Percentiles rank a stretch among this genome's conserved stretches.
Conservation (phyloP, 176 grass and related monocot species). For the Aegilops sharonensis region DNA sequence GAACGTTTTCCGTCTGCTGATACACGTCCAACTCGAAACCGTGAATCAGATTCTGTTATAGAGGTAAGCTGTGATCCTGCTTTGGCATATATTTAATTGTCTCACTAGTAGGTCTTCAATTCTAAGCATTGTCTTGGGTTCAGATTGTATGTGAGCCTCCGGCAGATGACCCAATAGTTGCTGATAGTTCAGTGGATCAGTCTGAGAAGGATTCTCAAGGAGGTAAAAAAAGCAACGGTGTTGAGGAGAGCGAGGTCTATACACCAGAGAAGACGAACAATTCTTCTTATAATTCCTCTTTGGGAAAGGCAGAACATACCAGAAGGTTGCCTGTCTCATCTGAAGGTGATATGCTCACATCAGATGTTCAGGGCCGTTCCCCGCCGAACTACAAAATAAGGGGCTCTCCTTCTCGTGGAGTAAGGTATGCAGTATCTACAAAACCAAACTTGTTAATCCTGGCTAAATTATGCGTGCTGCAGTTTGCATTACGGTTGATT, state of each 20-base stretch:
- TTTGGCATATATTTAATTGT: conserved; percentile 19
- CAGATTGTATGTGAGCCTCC: conserved; percentile 74
- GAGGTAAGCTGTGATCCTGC: conserved; percentile 59
- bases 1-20: conserved; percentile 91
- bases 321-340: conserved; percentile 37
- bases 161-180: conserved; percentile 51
- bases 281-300: conserved; percentile 27
- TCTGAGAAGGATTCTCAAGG: conserved; percentile 63
- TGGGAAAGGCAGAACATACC: conserved; percentile 41
- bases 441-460: not conserved
- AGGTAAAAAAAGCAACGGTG: conserved; percentile 32
- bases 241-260: conserved; percentile 35
- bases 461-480: conserved; percentile 14
- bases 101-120: not conserved
- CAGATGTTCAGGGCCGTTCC: conserved; percentile 29
- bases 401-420: conserved; percentile 54
- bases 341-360: conserved; percentile 38
- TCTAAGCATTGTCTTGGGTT: conserved; percentile 25
- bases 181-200: conserved; percentile 52
- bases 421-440: conserved; percentile 53
- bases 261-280: conserved; percentile 47
- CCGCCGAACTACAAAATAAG: conserved; percentile 54
- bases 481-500: not conserved
- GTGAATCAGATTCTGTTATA: conserved; percentile 94
- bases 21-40: conserved; percentile 63